phyloP scores from a whole-genome alignment of 345 rosid species.

The Durio zibethinus region DNA sequence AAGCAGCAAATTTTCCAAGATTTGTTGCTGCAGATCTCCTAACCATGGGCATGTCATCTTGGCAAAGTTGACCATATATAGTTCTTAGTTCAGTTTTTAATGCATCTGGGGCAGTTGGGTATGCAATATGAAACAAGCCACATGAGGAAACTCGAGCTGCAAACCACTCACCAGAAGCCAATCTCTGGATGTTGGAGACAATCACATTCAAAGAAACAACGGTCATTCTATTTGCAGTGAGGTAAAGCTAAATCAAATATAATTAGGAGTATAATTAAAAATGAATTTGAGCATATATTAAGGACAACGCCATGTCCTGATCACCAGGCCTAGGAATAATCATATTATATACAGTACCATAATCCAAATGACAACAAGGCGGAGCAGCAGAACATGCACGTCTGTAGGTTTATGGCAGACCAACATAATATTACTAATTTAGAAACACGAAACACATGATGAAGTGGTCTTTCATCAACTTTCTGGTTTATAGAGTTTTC shows the following conservation, averaged over 20 bases:
- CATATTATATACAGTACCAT: not conserved
- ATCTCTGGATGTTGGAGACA: conserved; percentile 39
- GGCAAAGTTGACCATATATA: conserved; percentile 62
- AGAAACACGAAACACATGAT: not conserved
- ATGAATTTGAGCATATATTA: not conserved
- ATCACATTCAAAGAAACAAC: not conserved
- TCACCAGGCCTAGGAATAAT: not conserved
- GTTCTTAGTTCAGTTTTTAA: conserved; percentile 58
- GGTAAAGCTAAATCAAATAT: not conserved
- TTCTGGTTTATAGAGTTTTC: conserved; percentile 3
- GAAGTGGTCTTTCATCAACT: not conserved
- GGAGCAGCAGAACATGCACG: not conserved
- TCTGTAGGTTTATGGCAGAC: not conserved
- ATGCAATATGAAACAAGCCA: conserved; percentile 76
- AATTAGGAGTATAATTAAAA: not conserved
- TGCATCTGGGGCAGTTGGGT: conserved; percentile 62
- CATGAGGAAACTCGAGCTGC: conserved; percentile 79
- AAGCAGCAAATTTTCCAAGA: conserved; percentile 76
- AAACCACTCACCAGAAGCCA: conserved; percentile 85
- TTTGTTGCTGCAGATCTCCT: conserved; percentile 81
- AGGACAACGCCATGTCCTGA: not conserved
- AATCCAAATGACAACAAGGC: not conserved
- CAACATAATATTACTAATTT: not conserved
- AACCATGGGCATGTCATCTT: conserved; percentile 94
- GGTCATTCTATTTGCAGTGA: not conserved